Percentiles rank a stretch among this genome's conserved stretches.
Conservation (phyloP, 1,284 basidiomycete genomes). For the Fomitiporia mediterranea region DNA sequence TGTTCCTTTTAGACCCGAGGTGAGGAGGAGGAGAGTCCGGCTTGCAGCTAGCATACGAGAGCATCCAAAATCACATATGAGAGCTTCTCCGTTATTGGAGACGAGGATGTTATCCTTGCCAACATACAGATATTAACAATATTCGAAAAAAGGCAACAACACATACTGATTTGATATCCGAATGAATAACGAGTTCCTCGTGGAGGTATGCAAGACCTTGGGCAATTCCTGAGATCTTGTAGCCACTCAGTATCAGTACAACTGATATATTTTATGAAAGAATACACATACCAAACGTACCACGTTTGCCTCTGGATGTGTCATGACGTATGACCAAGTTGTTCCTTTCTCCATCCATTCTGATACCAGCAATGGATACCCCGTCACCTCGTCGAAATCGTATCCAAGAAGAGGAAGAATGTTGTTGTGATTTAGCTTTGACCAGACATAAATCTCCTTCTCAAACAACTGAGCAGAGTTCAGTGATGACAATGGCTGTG, state of each 20-base stretch:
- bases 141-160: neutral
- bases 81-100: neutral
- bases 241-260: neutral
- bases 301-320: neutral
- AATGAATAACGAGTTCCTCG: neutral
- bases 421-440: slow-evolving; percentile 10
- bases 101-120: slow-evolving; percentile 8
- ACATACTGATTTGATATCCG: slow-evolving; percentile 3
- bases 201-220: slow-evolving; percentile 12
- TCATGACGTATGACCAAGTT: neutral
- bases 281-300: neutral
- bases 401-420: slow-evolving; percentile 14
- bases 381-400: neutral
- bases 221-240: slow-evolving; percentile 3
- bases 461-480: neutral
- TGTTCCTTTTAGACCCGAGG: neutral
- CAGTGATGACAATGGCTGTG: neutral
- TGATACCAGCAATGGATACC: neutral
- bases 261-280: no score
- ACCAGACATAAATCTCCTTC: slow-evolving; percentile 12
- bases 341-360: slow-evolving; percentile 15
- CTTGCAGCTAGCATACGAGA: neutral
- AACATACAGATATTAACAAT: neutral
- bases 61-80: slow-evolving; percentile 9
- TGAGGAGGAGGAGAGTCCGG: neutral